Conservation (phyloP, 495 filamentous ascomycete species). For the Delitschia confertaspora region DNA sequence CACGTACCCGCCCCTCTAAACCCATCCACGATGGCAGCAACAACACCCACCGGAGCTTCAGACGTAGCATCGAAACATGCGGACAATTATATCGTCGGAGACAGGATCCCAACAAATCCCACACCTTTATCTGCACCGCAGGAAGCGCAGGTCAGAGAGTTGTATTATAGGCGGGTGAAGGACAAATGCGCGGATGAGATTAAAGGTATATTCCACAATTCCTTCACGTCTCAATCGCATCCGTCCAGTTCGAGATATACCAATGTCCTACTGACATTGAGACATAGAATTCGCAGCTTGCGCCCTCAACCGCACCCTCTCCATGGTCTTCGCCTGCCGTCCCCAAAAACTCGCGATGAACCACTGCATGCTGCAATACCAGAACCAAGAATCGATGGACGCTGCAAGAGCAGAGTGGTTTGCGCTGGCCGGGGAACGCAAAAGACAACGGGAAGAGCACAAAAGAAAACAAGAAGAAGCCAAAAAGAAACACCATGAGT, state of each 20-base stretch:
- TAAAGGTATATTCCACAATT: slow-evolving; percentile 49
- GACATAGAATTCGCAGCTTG: slow-evolving; percentile 76
- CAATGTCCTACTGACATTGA: slow-evolving; percentile 4
- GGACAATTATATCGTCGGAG: slow-evolving; percentile 1
- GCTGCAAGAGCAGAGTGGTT: slow-evolving; percentile 93
- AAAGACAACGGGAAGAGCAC: slow-evolving; percentile 52
- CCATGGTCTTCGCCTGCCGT: slow-evolving; percentile 77
- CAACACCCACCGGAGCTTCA: background rate
- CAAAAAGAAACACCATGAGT: slow-evolving; percentile 39
- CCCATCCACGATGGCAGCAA: slow-evolving; percentile 5
- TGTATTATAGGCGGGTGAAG: slow-evolving; percentile 83
- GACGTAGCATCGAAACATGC: background rate
- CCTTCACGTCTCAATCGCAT: background rate
- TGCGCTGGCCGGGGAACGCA: slow-evolving; percentile 55
- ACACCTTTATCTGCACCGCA: slow-evolving; percentile 86
- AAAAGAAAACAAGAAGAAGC: slow-evolving; percentile 42
- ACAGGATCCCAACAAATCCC: slow-evolving; percentile 66
- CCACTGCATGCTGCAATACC: slow-evolving; percentile 77
- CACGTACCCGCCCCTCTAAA: background rate
- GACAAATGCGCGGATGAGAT: slow-evolving; percentile 74
- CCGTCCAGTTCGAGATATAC: no score
- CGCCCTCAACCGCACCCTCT: slow-evolving; percentile 74
- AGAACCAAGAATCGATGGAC: slow-evolving; percentile 77
- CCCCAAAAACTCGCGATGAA: slow-evolving; percentile 77
- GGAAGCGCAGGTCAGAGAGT: slow-evolving; percentile 79